Base-by-base conservation (phyloP, 306 rosid species). In the Dicorynia guianensis region DNA sequence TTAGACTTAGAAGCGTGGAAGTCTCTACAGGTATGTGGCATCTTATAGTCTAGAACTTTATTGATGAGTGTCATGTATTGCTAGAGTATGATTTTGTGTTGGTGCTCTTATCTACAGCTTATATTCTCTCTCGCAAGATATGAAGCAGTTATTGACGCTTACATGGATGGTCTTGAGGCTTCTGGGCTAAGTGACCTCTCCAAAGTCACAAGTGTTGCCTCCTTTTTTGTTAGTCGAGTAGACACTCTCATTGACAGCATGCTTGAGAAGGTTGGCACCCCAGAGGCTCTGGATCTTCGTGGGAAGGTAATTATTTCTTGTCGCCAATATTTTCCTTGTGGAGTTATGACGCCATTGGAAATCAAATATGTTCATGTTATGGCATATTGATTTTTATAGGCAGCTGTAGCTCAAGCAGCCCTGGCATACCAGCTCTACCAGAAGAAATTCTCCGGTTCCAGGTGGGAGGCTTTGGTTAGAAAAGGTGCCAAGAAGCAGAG, bases 91-190 rank as follows among this genome's bases (percentile, higher is more conserved):
- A 73, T 33, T 11, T 5, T 76, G 56, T 50, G 40, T 56, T 84
- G 74, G 49, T 55, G 19, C 39, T 50, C 72, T 69, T 43, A 0
- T 74, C 58, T 7, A 38, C 98, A 95, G 99, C 91, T 95, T 82
- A 90, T 95, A 75, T 95, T 95, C 86, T 95, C 99, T 33, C 85
- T 95, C 69, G 69, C 86, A 79, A 84, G 99, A 90, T 95, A 95
- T 74, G 99, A 95, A 81, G 97, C 93, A 15, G 99, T 95, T 30
- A 95, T 95, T 71, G 97, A 95, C 67, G 99, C 99, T 71, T 95
- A 95, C 87, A 77, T 95, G 88, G 97, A 95, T 49, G 99, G 99
- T 78, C 99, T 95, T 57, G 99, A 95, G 86, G 97, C 97, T 63
- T 95, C 98, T 13, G 98, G 97, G 53, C 81, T 95, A 63, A 74